Evolutionary conservation across 2,329 filamentous ascomycete genomes (phyloP), one percentile per base, ranked within the genome.

Genomic region (Penicillium sp.): DNA sequence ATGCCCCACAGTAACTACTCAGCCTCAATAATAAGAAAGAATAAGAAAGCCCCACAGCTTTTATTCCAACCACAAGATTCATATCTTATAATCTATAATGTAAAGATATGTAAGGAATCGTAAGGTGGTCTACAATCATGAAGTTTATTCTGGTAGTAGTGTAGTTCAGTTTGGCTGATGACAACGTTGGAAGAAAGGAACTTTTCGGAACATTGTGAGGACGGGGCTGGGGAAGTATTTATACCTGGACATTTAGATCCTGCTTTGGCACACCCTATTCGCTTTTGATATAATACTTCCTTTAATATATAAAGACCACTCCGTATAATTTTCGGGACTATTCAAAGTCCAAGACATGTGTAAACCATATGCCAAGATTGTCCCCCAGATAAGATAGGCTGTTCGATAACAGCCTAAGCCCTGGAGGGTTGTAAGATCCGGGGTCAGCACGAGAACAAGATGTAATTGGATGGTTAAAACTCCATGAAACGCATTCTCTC

Each of bases 391-490:
- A 54, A 54, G 51, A 49, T 54, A 54, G 45, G 17, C 12, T 6
- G 13, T 31, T 33, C n/a, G 29, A 46, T 7, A 54, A 58, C 8
- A 46, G 15, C 52, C 62, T 63, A 64, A 62, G 42, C 62, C 59
- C 50, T 31, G 62, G 41, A 59, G 25, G 62, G 61, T 25, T 56
- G 51, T 59, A 40, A 31, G 57, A 65, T 64, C 61, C 59, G 61
- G 61, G 52, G 53, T 54, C 21, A 25, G 21, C 25, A 41, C 6
- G n/a, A 56, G 21, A 33, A 37, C 6, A 31, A 45, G 23, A 49
- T 25, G 10, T 57, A 19, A 55, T 64, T 64, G 61, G 59, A 62
- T 41, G 33, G 17, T 58, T 51, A 55, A 56, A 55, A 59, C n/a
- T 15, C 29, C 5, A 42, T 21, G 17, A 12, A 29, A 17, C 9